These are phyloP conservation scores for Globisporangium alternatum DNA, from an alignment of 352 stramenopile species.

Conservation along the genomic window DNA sequence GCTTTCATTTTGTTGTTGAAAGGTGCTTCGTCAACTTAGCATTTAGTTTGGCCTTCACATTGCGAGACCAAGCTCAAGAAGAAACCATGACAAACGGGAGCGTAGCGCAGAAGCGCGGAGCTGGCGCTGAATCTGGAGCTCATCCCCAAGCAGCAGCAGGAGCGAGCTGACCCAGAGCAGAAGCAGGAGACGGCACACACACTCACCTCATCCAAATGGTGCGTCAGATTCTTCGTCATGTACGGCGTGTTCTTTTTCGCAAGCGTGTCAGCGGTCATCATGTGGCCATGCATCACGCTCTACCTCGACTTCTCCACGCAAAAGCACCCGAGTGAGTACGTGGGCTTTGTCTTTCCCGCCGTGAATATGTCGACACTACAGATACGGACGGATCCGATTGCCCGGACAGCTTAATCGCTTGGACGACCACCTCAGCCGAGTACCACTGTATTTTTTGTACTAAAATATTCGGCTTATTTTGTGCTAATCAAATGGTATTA, in stretches of 20 bases:
- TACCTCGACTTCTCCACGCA: slow-evolving; percentile 65
- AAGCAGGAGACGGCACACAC: not conserved
- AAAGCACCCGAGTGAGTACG: slow-evolving; percentile 61
- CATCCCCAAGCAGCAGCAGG: slow-evolving; percentile 6
- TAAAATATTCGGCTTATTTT: no score
- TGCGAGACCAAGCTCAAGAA: not conserved
- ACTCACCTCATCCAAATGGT: slow-evolving; percentile 15
- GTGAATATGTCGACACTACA: slow-evolving; percentile 79
- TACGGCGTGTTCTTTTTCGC: slow-evolving; percentile 79
- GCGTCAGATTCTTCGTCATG: slow-evolving; percentile 48
- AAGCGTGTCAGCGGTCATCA: slow-evolving; percentile 59
- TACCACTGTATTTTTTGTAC: no score
- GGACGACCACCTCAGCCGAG: no score
- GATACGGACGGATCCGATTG: no score
- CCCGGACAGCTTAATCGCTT: no score
- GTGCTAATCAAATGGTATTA: no score
- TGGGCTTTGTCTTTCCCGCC: slow-evolving; percentile 76
- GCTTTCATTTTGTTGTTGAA: no score
- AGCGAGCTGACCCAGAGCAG: not conserved
- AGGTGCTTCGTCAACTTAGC: no score
- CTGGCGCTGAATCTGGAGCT: slow-evolving; percentile 12
- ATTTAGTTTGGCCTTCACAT: no score
- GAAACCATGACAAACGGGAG: not conserved
- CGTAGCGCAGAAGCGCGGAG: not conserved
- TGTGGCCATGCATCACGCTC: slow-evolving; percentile 79